A percentile compares a stretch with the other conserved stretches of the same genome.
Evolutionary conservation across 352 stramenopile genomes (phyloP).

Genomic region (Globisporangium spinosum): DNA sequence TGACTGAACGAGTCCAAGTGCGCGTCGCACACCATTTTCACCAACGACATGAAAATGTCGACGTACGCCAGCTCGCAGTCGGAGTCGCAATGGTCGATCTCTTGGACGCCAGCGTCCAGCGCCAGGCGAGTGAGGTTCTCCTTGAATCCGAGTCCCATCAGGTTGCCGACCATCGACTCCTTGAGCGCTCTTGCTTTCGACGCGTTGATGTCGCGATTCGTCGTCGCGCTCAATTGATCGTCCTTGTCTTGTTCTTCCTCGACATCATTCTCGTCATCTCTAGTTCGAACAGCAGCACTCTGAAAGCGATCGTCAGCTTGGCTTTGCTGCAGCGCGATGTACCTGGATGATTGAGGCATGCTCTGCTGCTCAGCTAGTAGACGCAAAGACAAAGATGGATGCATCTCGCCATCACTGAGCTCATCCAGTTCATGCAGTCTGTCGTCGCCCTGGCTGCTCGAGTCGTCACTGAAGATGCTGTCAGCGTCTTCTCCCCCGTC

Average conservation of each 20-base stretch:
- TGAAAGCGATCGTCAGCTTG: background rate
- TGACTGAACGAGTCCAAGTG: slow-evolving; percentile 39
- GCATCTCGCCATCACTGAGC: slow-evolving; percentile 20
- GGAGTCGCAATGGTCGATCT: slow-evolving; percentile 66
- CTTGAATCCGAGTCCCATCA: slow-evolving; percentile 47
- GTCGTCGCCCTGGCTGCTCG: background rate
- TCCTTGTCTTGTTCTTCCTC: background rate
- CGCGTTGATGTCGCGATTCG: slow-evolving; percentile 55
- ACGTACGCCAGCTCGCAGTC: slow-evolving; percentile 76
- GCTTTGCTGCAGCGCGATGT: background rate
- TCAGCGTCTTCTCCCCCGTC: background rate
- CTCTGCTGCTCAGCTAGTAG: background rate
- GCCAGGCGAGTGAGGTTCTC: slow-evolving; percentile 37
- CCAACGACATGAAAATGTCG: slow-evolving; percentile 75
- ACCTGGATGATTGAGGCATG: background rate
- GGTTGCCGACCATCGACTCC: slow-evolving; percentile 47
- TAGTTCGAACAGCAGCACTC: background rate
- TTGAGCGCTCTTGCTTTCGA: slow-evolving; percentile 60
- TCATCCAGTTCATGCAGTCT: background rate
- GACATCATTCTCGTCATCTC: background rate
- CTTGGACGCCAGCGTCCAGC: slow-evolving; percentile 53
- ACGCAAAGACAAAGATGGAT: background rate
- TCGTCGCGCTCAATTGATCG: slow-evolving; percentile 28
- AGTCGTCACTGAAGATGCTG: slow-evolving; percentile 5
- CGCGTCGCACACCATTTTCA: slow-evolving; percentile 76